Evolutionary conservation across 2,329 filamentous ascomycete genomes (phyloP), one percentile per base, ranked within the genome.

Genomic region (Didymella keratinophila): DNA sequence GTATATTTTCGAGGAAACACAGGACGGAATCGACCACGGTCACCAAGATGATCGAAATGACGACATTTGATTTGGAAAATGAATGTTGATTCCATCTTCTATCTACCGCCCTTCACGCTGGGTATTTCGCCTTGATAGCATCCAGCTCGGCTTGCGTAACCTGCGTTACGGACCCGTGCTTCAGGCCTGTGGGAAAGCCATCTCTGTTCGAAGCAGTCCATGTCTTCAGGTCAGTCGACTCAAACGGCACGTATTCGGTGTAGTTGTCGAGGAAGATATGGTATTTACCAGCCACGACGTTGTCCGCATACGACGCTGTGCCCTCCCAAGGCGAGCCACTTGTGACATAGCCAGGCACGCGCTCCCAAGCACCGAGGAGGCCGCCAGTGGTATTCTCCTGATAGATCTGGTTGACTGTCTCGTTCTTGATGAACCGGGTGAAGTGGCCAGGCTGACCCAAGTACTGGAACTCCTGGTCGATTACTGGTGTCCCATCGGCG

Each of bases 381-480:
- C 60, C 59, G 11, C 47, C 54, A 28, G 42, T 52, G 3, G 50
- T 58, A 12, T 53, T 55, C n/a, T 60, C 59, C 32, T 62, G 58
- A 14, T 57, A 59, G 21, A 62, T 46, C 20, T 64, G 58, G 8
- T 51, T 58, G 27, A 58, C 47, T 2, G 52, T 53, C 32, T 56
- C 60, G 41, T 60, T 56, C 36, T 56, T 52, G 36, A 62, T 58
- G 44, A 56, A 64, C 12, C 52, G 58, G n/a, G 56, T 43, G 30
- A 54, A 59, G 36, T 60, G 52, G 16, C 59, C 56, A 14, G 56
- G 51, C 20, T 58, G 52, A 10, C 58, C 55, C 20, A 62, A 52
- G 39, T 64, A 62, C 30, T 60, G 59, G 34, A 62, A 56, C 30
- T 57, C 54, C 21, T 62, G 62, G n/a, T 62, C 59, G 21, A 60